phyloP scores from a whole-genome alignment of 1,284 basidiomycete species.

The Golubevia pallescens region DNA sequence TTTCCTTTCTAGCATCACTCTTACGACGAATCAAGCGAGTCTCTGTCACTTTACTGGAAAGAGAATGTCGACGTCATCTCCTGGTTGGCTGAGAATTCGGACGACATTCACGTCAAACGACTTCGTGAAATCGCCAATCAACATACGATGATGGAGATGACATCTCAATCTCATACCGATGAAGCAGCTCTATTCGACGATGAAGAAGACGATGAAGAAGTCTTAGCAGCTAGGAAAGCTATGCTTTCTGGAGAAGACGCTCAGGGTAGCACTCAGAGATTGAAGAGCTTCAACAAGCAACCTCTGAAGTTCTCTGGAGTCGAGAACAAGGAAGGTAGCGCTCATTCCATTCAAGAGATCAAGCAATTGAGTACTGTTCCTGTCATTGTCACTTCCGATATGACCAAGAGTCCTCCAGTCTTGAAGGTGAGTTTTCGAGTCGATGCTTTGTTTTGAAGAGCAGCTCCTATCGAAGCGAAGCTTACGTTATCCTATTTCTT shows the following conservation, averaged over 20 bases:
- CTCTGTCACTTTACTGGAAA: constrained; percentile 79
- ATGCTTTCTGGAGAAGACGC: constrained; percentile 33
- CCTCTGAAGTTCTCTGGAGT: constrained; percentile 28
- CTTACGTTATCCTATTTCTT: background rate
- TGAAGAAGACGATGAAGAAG: constrained; percentile 35
- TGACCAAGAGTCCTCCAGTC: constrained; percentile 55
- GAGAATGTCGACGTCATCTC: constrained; percentile 78
- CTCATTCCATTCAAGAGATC: constrained; percentile 36
- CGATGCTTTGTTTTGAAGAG: constrained; percentile 11
- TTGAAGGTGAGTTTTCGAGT: constrained; percentile 37
- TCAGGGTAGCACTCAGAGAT: constrained; percentile 24
- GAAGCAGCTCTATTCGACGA: constrained; percentile 52
- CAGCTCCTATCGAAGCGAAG: too few species aligned
- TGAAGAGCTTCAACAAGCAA: constrained; percentile 25
- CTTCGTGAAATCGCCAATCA: constrained; percentile 37
- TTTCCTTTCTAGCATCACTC: constrained; percentile 83
- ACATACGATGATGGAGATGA: constrained; percentile 44
- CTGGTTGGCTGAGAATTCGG: constrained; percentile 88
- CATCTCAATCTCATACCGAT: constrained; percentile 43
- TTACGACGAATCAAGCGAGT: constrained; percentile 88
- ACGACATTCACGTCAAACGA: constrained; percentile 68
- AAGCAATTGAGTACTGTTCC: constrained; percentile 37
- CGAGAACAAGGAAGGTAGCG: constrained; percentile 6
- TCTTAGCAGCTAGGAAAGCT: constrained; percentile 21
- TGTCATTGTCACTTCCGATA: constrained; percentile 50